These are phyloP conservation scores for Candida bentonensis DNA, from an alignment of 805 yeast genomes.

Conservation along the genomic window DNA sequence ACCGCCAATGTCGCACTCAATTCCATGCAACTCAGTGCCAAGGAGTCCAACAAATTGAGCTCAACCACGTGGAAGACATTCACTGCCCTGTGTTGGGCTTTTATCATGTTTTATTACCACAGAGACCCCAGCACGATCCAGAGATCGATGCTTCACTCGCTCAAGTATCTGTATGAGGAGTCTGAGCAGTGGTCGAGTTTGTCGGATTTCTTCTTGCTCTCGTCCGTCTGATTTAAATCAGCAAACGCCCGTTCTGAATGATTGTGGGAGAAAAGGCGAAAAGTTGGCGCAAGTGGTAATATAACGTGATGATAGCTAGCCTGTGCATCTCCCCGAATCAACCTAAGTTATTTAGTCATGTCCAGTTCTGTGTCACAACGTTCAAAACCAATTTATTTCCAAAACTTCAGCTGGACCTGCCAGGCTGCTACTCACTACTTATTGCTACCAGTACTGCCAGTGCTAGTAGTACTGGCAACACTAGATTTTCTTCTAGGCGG, in stretches of 20 bases:
- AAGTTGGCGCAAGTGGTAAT: no score
- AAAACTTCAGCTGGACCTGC: no score
- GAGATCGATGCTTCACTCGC: slow-evolving; percentile 46
- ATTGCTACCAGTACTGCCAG: no score
- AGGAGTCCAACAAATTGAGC: slow-evolving; percentile 10
- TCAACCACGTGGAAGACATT: slow-evolving; percentile 40
- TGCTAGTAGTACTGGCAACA: background rate
- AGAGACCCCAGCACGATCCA: slow-evolving; percentile 50
- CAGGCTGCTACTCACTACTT: no score
- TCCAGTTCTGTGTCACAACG: no score
- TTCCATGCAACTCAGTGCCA: slow-evolving; percentile 7
- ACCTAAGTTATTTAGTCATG: no score
- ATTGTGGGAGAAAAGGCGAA: background rate
- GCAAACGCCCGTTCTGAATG: no score
- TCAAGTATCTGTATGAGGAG: slow-evolving; percentile 61
- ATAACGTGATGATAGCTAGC: no score
- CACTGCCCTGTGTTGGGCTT: slow-evolving; percentile 58
- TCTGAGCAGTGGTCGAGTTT: slow-evolving; percentile 30
- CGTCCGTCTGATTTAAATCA: background rate
- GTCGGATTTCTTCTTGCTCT: slow-evolving; percentile 10
- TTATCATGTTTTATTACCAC: slow-evolving; percentile 57
- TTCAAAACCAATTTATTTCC: no score
- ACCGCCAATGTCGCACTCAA: slow-evolving; percentile 35
- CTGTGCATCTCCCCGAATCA: no score
- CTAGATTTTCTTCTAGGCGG: background rate